Evolutionary conservation across 768 basidiomycete species (phyloP).

Genomic region (Polyporus arcularius): DNA sequence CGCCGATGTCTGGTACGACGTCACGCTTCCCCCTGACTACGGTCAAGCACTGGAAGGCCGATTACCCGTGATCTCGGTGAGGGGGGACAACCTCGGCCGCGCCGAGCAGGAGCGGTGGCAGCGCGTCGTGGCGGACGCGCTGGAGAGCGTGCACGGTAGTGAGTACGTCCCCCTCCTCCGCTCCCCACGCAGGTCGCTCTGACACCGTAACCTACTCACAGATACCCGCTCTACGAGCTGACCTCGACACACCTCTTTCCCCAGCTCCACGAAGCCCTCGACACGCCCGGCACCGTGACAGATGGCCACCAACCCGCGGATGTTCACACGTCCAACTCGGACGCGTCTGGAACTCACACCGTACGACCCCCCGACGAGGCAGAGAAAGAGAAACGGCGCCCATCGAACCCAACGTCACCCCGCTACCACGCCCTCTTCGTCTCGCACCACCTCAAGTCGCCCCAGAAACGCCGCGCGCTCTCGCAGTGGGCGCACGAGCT

Average conservation of each 20-base stretch:
- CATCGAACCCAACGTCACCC: neutral
- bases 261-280: conserved; percentile 40
- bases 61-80: conserved; percentile 39
- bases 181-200: neutral
- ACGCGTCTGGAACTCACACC: too few species aligned
- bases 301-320: too few species aligned
- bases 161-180: conserved; percentile 28
- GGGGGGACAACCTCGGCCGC: conserved; percentile 48
- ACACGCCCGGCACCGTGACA: neutral
- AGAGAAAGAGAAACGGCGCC: neutral
- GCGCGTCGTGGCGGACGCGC: conserved; percentile 37
- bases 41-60: conserved; percentile 6
- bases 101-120: conserved; percentile 54
- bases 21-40: conserved; percentile 29
- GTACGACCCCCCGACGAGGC: too few species aligned
- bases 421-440: conserved; percentile 64
- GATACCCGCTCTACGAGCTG: conserved; percentile 64
- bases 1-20: conserved; percentile 38
- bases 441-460: conserved; percentile 72
- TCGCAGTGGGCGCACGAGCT: conserved; percentile 59
- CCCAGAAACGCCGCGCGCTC: conserved; percentile 59
- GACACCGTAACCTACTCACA: conserved; percentile 27
- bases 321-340: too few species aligned
- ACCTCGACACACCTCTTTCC: conserved; percentile 60
- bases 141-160: conserved; percentile 35